Conservation (phyloP, 495 filamentous ascomycete species). For the Penicillium mononematosum region DNA sequence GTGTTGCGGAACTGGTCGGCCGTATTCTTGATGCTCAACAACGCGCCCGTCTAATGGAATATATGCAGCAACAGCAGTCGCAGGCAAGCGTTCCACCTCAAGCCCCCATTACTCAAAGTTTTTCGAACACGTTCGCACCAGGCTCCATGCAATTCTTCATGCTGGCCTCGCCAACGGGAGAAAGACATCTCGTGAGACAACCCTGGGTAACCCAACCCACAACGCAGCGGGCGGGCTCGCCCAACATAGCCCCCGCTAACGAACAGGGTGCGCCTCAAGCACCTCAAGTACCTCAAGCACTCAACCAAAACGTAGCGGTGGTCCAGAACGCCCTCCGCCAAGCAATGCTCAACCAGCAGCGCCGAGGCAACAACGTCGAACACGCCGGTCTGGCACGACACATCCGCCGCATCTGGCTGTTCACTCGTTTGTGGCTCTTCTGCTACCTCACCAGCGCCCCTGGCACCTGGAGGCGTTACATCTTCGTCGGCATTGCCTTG, state of each 20-base stretch:
- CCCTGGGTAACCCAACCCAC: neutral
- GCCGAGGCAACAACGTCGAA: conserved; percentile 38
- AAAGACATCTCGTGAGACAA: neutral
- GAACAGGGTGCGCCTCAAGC: conserved; percentile 34
- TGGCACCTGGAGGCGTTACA: conserved; percentile 67
- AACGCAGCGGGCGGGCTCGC: neutral
- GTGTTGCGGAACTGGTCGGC: neutral
- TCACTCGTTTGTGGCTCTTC: conserved; percentile 73
- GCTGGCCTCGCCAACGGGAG: neutral
- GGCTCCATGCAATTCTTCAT: neutral
- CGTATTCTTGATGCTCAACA: conserved; percentile 2
- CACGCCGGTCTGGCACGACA: conserved; percentile 49
- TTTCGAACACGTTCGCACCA: neutral
- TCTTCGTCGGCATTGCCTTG: conserved; percentile 60
- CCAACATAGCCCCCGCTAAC: conserved; percentile 26
- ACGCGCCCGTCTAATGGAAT: neutral
- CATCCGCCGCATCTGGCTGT: conserved; percentile 68
- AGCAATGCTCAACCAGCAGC: conserved; percentile 40
- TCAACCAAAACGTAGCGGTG: conserved; percentile 23
- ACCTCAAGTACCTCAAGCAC: conserved; percentile 16
- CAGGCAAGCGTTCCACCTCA: neutral
- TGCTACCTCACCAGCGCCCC: conserved; percentile 76
- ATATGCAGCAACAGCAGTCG: neutral
- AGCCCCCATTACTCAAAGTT: neutral
- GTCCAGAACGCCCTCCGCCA: conserved; percentile 42